A percentile compares a stretch with the other conserved stretches of the same genome.
phyloP scores from a whole-genome alignment of 352 stramenopile genomes.

The Phytophthora meadii region DNA sequence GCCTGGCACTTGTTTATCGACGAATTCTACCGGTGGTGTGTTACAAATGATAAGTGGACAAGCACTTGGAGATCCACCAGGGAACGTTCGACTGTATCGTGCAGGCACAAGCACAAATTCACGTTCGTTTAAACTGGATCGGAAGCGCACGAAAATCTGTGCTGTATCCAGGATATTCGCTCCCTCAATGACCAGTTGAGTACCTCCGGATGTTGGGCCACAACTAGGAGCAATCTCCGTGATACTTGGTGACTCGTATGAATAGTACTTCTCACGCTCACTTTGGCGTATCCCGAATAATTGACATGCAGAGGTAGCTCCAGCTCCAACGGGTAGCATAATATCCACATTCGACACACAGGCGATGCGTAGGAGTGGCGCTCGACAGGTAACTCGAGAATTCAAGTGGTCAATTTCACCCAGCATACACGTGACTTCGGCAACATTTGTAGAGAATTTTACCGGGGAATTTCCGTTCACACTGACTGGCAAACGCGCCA shows the following conservation, averaged over 20 bases:
- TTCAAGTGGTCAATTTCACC: conserved; percentile 67
- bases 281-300: conserved; percentile 37
- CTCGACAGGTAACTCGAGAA: conserved; percentile 55
- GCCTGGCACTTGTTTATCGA: conserved; percentile 43
- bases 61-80: conserved; percentile 56
- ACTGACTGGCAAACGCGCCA: conserved; percentile 1
- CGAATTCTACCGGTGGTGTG: conserved; percentile 61
- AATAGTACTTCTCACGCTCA: conserved; percentile 68
- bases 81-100: conserved; percentile 63
- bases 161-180: conserved; percentile 73
- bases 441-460: conserved; percentile 25
- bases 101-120: conserved; percentile 69
- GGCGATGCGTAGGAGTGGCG: conserved; percentile 54
- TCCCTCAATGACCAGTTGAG: conserved; percentile 66
- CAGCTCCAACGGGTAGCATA: conserved; percentile 37
- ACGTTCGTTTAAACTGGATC: conserved; percentile 63
- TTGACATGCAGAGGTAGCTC: conserved; percentile 27
- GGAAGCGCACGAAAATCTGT: conserved; percentile 82
- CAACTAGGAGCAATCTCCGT: conserved; percentile 65
- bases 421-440: conserved; percentile 43
- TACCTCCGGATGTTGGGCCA: conserved; percentile 58
- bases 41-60: conserved; percentile 67
- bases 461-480: conserved; percentile 7
- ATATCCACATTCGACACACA: conserved; percentile 57
- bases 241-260: conserved; percentile 77